phyloP scores from a whole-genome alignment of 1,139 yeast species.

The Candida smagusa region DNA sequence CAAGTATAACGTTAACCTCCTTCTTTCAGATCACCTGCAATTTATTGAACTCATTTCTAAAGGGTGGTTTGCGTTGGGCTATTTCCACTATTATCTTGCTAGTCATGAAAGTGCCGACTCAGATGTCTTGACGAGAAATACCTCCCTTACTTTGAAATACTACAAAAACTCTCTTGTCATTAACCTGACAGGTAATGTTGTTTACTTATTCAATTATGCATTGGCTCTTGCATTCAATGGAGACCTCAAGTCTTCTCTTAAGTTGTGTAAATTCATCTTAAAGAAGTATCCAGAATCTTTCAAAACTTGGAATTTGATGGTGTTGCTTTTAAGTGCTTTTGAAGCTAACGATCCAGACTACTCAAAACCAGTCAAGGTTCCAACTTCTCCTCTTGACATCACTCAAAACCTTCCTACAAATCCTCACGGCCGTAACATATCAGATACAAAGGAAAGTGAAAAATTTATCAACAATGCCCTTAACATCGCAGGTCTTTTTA shows the following conservation, averaged over 20 bases:
- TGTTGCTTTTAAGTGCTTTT: slow-evolving; percentile 28
- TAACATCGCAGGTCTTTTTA: slow-evolving; percentile 41
- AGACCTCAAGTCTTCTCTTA: slow-evolving; percentile 27
- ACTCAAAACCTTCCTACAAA: slow-evolving; percentile 5
- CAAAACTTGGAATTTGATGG: slow-evolving; percentile 45
- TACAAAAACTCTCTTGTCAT: slow-evolving; percentile 39
- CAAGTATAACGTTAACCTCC: slow-evolving; percentile 34
- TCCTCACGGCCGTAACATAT: slow-evolving; percentile 5
- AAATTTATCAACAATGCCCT: slow-evolving; percentile 42
- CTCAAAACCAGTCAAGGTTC: slow-evolving; percentile 7
- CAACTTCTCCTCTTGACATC: slow-evolving; percentile 4
- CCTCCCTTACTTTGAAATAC: slow-evolving; percentile 18
- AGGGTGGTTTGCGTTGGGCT: slow-evolving; percentile 41
- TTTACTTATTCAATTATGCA: slow-evolving; percentile 36
- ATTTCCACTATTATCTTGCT: slow-evolving; percentile 29
- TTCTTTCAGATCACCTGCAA: slow-evolving; percentile 27
- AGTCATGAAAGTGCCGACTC: slow-evolving; percentile 26
- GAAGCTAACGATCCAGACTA: slow-evolving; percentile 25
- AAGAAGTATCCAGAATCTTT: slow-evolving; percentile 44
- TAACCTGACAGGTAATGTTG: slow-evolving; percentile 36
- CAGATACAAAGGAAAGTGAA: slow-evolving; percentile 26
- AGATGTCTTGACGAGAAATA: slow-evolving; percentile 16
- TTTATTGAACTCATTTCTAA: slow-evolving; percentile 31
- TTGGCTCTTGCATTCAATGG: slow-evolving; percentile 31
- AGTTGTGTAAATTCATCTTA: slow-evolving; percentile 41